These are phyloP conservation scores for Diplodia corticola DNA, from an alignment of 2,329 filamentous ascomycete genomes.

Conservation along the genomic window DNA sequence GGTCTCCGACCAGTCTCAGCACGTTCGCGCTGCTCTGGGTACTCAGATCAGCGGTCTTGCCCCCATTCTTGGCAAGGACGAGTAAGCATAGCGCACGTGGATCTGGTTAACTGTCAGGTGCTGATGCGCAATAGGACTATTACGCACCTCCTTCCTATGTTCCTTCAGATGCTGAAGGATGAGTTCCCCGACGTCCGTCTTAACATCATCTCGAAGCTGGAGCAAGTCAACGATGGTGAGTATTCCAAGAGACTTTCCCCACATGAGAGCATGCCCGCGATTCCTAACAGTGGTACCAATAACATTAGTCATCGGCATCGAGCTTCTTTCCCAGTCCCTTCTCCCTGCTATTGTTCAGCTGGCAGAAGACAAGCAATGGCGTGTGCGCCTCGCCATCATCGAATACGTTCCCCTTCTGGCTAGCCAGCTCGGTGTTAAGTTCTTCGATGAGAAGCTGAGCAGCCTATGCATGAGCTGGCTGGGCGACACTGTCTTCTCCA, in stretches of 20 bases:
- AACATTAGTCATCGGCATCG: constrained; percentile 96
- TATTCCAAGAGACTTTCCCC: constrained; percentile 2
- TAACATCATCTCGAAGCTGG: constrained; percentile 99
- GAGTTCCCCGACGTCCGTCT: constrained; percentile 97
- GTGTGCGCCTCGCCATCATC: constrained; percentile 95
- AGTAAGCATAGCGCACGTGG: constrained; percentile 60
- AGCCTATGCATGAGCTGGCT: constrained; percentile 98
- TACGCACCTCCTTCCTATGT: constrained; percentile 95
- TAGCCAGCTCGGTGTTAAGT: constrained; percentile 91
- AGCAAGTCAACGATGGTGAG: constrained; percentile 91
- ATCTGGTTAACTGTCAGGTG: not conserved
- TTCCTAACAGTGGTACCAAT: constrained; percentile 23
- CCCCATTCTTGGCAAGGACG: constrained; percentile 95
- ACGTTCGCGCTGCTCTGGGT: constrained; percentile 91
- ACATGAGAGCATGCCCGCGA: not conserved
- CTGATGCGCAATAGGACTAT: constrained; percentile 67
- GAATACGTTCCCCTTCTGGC: constrained; percentile 97
- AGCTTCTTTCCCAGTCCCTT: constrained; percentile 91
- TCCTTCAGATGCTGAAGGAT: constrained; percentile 98
- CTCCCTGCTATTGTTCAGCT: constrained; percentile 96
- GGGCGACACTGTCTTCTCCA: constrained; percentile 97
- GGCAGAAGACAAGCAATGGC: constrained; percentile 99
- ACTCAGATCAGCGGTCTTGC: constrained; percentile 97
- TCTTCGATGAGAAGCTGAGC: constrained; percentile 97
- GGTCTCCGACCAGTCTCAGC: constrained; percentile 93